Evolutionary conservation across 106 monocot species (phyloP).

Genomic region (Acorus calamus): DNA sequence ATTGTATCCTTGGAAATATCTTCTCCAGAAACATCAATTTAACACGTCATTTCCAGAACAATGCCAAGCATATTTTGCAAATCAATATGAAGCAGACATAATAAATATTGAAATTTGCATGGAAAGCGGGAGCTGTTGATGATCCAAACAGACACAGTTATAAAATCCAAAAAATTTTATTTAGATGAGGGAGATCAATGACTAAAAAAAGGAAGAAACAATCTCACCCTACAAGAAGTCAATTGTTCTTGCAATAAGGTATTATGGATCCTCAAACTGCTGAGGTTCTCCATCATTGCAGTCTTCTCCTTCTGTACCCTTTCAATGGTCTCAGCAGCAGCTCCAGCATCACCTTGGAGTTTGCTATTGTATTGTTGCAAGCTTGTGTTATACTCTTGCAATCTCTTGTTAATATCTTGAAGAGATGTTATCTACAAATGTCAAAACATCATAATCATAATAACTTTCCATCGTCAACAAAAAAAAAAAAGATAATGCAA

Average conservation of each 20-base stretch:
- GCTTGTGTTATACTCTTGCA: conserved; percentile 84
- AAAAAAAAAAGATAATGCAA: neutral
- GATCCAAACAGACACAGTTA: no score
- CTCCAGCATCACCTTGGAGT: conserved; percentile 57
- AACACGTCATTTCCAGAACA: no score
- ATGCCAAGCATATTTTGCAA: no score
- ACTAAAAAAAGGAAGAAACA: neutral
- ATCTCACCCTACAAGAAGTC: conserved; percentile 51
- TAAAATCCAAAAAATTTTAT: no score
- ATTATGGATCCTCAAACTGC: conserved; percentile 38
- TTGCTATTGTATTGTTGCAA: conserved; percentile 89
- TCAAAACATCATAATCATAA: conserved; percentile 5
- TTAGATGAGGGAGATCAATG: neutral
- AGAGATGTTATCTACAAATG: conserved; percentile 50
- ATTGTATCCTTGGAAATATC: no score
- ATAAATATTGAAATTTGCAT: no score
- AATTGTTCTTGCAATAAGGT: conserved; percentile 59
- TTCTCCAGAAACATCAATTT: no score
- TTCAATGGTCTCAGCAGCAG: conserved; percentile 35
- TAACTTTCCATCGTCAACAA: neutral
- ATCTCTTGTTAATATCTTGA: conserved; percentile 59
- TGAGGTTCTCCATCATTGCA: conserved; percentile 61
- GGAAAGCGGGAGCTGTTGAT: no score
- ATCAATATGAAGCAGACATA: no score
- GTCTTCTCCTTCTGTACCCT: conserved; percentile 69